phyloP scores from a whole-genome alignment of 2,329 filamentous ascomycete species.

The Volutella citrinella region DNA sequence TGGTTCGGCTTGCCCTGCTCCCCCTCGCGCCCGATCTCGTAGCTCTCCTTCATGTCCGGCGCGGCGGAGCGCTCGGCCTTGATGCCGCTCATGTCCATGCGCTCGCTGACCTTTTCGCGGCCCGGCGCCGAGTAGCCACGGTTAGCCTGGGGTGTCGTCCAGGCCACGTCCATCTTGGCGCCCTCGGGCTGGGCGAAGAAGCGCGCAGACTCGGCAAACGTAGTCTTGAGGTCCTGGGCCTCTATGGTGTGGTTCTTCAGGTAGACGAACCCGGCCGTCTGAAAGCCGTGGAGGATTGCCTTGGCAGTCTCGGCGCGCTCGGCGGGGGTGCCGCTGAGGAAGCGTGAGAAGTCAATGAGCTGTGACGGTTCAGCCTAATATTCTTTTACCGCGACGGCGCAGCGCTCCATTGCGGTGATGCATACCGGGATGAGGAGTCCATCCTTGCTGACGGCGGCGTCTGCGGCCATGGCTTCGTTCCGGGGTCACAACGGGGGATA shows the following conservation, averaged over 20 bases:
- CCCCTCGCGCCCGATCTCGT: constrained; percentile 62
- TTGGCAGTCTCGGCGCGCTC: constrained; percentile 64
- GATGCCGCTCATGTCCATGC: constrained; percentile 54
- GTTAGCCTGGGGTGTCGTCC: constrained; percentile 71
- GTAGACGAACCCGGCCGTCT: constrained; percentile 86
- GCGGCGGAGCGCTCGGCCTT: constrained; percentile 53
- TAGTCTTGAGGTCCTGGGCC: constrained; percentile 51
- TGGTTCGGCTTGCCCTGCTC: constrained; percentile 66
- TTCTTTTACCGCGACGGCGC: background rate
- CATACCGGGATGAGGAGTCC: constrained; percentile 54
- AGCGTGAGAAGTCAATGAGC: constrained; percentile 63
- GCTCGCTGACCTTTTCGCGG: constrained; percentile 66
- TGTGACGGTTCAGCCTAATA: constrained; percentile 4
- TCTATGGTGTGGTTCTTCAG: constrained; percentile 75
- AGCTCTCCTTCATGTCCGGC: constrained; percentile 65
- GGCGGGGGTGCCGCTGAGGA: constrained; percentile 59
- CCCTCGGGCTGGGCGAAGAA: constrained; percentile 66
- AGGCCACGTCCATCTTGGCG: constrained; percentile 64
- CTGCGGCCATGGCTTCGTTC: constrained; percentile 27
- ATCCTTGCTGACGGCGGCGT: constrained; percentile 48
- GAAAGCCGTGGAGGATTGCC: constrained; percentile 76
- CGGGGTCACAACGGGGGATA: too few species aligned
- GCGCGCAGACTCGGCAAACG: constrained; percentile 65
- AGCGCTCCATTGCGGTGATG: too few species aligned
- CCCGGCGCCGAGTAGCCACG: constrained; percentile 69